These are phyloP conservation scores for Psilocybe tampanensis DNA, from an alignment of 768 basidiomycete genomes.

Conservation along the genomic window DNA sequence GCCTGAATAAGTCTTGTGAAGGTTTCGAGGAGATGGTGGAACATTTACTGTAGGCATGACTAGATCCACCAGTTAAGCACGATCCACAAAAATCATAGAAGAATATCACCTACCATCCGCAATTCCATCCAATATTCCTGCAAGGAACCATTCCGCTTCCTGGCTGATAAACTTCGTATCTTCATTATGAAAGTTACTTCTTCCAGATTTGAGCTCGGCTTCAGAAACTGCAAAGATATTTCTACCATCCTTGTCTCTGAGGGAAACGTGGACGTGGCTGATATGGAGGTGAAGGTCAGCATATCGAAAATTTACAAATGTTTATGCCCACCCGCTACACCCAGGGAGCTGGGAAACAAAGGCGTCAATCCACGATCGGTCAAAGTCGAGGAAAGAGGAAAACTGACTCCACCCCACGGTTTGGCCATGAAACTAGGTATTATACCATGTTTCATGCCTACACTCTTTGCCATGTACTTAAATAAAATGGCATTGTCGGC, in stretches of 20 bases:
- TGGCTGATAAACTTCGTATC: constrained; percentile 87
- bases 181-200: constrained; percentile 70
- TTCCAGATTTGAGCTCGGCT: constrained; percentile 59
- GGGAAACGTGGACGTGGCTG: constrained; percentile 91
- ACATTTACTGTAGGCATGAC: constrained; percentile 80
- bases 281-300: background rate
- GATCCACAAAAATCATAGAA: background rate
- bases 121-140: constrained; percentile 87
- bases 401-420: constrained; percentile 86
- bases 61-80: constrained; percentile 19
- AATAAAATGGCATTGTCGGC: constrained; percentile 92
- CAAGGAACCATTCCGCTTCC: constrained; percentile 91
- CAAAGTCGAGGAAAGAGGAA: background rate
- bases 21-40: too few species aligned
- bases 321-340: constrained; percentile 75
- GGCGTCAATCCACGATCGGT: background rate
- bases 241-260: constrained; percentile 65
- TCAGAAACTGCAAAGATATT: constrained; percentile 82
- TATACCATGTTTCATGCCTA: constrained; percentile 87
- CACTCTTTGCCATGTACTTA: constrained; percentile 90
- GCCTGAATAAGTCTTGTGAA: too few species aligned
- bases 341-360: constrained; percentile 73
- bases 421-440: constrained; percentile 99
- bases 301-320: background rate
- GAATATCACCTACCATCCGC: constrained; percentile 67